Evolutionary conservation across 805 yeast species (phyloP).

Genomic region (Yarrowia sp.): DNA sequence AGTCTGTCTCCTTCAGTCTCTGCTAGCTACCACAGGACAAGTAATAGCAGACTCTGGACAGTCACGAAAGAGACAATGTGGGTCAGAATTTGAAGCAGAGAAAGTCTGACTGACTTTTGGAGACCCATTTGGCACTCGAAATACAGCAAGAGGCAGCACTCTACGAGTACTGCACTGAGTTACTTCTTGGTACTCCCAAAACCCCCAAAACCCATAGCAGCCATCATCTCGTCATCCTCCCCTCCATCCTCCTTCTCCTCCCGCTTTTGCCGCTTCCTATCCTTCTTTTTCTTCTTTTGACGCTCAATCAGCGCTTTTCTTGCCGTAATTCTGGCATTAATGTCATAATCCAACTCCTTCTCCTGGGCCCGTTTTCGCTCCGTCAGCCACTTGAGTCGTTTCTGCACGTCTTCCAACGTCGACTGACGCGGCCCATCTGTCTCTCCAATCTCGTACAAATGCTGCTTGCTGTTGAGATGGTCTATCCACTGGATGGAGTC

Average conservation of each 20-base stretch:
- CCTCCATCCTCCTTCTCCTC: not conserved
- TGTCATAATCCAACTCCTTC: conserved; percentile 25
- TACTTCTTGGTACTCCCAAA: conserved; percentile 1
- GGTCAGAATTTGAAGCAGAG: too few species aligned
- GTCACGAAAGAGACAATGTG: too few species aligned
- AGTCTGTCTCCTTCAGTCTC: too few species aligned
- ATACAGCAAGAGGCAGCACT: too few species aligned
- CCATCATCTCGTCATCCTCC: conserved; percentile 18
- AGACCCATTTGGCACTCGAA: too few species aligned
- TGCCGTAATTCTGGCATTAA: conserved; percentile 2
- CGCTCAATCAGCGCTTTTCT: not conserved
- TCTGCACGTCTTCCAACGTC: conserved; percentile 49
- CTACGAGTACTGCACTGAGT: too few species aligned
- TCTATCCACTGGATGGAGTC: conserved; percentile 79
- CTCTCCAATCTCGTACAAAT: conserved; percentile 38
- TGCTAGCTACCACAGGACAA: too few species aligned
- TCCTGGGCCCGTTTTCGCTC: conserved; percentile 32
- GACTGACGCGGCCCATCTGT: conserved; percentile 40
- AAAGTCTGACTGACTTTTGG: too few species aligned
- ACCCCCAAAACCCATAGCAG: conserved; percentile 21
- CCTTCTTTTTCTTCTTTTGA: conserved; percentile 6
- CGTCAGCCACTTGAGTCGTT: conserved; percentile 41
- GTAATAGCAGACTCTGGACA: too few species aligned
- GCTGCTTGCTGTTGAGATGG: conserved; percentile 77
- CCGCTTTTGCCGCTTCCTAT: not conserved